These are phyloP conservation scores for Boletus bicolor DNA, from an alignment of 768 basidiomycete species.

Conservation along the genomic window DNA sequence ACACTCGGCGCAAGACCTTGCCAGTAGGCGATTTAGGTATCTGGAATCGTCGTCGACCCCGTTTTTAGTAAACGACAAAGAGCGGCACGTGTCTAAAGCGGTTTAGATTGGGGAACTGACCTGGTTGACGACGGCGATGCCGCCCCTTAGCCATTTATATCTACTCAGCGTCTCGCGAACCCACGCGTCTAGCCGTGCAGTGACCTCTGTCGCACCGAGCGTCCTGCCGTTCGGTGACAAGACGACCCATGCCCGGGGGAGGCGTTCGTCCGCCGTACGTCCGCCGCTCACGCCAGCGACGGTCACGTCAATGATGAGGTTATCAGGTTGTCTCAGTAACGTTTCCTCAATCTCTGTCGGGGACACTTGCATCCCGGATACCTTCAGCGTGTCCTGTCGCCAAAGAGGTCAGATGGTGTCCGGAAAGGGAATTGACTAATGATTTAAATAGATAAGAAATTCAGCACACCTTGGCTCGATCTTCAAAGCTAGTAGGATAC, in stretches of 20 bases:
- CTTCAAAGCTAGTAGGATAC: slow-evolving; percentile 52
- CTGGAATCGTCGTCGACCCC: slow-evolving; percentile 19
- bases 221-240: slow-evolving; percentile 53
- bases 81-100: too few species aligned
- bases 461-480: slow-evolving; percentile 62
- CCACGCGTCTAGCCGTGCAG: slow-evolving; percentile 57
- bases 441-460: too few species aligned
- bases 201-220: slow-evolving; percentile 39
- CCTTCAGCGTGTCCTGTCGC: slow-evolving; percentile 71
- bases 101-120: slow-evolving; percentile 34
- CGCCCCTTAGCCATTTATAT: slow-evolving; percentile 76
- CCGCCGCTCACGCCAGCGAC: slow-evolving; percentile 76
- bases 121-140: slow-evolving; percentile 60
- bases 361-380: slow-evolving; percentile 78
- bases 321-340: slow-evolving; percentile 57
- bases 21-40: slow-evolving; percentile 76
- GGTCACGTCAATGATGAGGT: slow-evolving; percentile 59
- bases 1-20: slow-evolving; percentile 59
- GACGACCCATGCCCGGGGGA: slow-evolving; percentile 78
- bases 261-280: slow-evolving; percentile 66
- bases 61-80: too few species aligned
- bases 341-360: slow-evolving; percentile 74
- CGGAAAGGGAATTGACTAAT: background rate
- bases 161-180: slow-evolving; percentile 59
- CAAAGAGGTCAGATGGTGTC: background rate